Base-by-base conservation (phyloP, 805 yeast genomes). In the Metschnikowia koreensis region DNA sequence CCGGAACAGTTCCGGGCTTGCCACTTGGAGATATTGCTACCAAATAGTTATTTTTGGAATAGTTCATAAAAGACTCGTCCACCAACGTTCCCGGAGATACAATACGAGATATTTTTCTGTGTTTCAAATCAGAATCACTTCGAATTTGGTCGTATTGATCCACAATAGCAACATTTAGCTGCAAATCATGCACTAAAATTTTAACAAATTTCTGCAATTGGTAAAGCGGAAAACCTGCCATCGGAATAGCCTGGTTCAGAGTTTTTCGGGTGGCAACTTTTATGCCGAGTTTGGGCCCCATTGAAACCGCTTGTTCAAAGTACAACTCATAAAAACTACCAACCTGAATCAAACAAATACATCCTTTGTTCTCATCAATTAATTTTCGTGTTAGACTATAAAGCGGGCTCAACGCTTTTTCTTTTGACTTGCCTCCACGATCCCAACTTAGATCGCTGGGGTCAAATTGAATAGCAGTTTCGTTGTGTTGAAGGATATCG, bases 31-130 rank as follows among this genome's bases (percentile, higher is more conserved):
- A 77, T 12, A 93, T 75, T 5, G 89, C 80, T 26, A 86, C 72
- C 36, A 93, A 69, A 63, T 76, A 90, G 61, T 91, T 89, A 59
- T 87, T 87, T 44, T 81, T 78, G 53, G 81, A 81, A 51, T 81
- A 82, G 64, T 90, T 87, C 61, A 93, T 71, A 55, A 93, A 84
- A 0, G 87, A 83, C 60, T 93, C 97, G 61, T 89, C 97, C 10
- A 93, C 80, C 34, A 93, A 77, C 0, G 98, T 93, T 0, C 99
- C 99, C 0, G 97, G 97, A 0, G 97, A 86, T 1, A 94, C 82
- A 7, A 93, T 81, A 40, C 97, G 73, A 7, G 89, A 79, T 0
- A 94, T 82, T 34, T 88, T 84, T 43, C 99, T 74, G 40, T 79
- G 81, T 17, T 86, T 78, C 7, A 71, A 62, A n/a, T 66, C 68